Percentiles rank a stretch among this genome's conserved stretches.
These are phyloP conservation scores for Sporisorium reilianum DNA, from an alignment of 1,284 basidiomycete species.

Conservation along the genomic window DNA sequence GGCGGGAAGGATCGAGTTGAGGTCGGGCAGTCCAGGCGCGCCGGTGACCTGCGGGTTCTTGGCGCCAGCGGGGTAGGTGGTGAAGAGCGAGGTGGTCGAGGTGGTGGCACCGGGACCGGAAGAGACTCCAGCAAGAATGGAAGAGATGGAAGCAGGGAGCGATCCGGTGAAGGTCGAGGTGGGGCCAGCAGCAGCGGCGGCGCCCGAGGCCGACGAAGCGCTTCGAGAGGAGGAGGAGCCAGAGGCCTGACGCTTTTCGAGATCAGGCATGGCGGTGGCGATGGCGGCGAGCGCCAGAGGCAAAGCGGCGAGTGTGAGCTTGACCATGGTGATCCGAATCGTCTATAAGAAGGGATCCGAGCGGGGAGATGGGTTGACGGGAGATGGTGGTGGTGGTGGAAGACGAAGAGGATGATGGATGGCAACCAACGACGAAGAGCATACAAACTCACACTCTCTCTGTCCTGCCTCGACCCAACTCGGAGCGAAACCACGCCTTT, in stretches of 20 bases:
- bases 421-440: neutral
- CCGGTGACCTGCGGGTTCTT: conserved; percentile 57
- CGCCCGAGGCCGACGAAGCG: conserved; percentile 20
- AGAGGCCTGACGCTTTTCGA: conserved; percentile 40
- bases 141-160: conserved; percentile 52
- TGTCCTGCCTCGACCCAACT: neutral
- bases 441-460: neutral
- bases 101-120: conserved; percentile 46
- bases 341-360: conserved; percentile 10
- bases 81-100: conserved; percentile 52
- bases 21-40: conserved; percentile 55
- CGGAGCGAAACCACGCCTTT: neutral
- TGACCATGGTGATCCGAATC: conserved; percentile 43
- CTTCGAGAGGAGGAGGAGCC: conserved; percentile 21
- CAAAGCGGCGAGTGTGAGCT: conserved; percentile 35
- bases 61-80: conserved; percentile 55
- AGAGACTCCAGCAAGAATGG: conserved; percentile 52
- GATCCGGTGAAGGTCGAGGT: conserved; percentile 57
- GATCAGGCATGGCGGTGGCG: conserved; percentile 27
- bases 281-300: conserved; percentile 40
- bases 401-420: neutral
- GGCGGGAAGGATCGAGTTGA: conserved; percentile 40
- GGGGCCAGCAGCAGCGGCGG: conserved; percentile 33
- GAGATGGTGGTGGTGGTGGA: conserved; percentile 5
- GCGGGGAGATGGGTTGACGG: neutral